Conservation (phyloP, 345 rosid genomes). For the Reutealis trisperma region DNA sequence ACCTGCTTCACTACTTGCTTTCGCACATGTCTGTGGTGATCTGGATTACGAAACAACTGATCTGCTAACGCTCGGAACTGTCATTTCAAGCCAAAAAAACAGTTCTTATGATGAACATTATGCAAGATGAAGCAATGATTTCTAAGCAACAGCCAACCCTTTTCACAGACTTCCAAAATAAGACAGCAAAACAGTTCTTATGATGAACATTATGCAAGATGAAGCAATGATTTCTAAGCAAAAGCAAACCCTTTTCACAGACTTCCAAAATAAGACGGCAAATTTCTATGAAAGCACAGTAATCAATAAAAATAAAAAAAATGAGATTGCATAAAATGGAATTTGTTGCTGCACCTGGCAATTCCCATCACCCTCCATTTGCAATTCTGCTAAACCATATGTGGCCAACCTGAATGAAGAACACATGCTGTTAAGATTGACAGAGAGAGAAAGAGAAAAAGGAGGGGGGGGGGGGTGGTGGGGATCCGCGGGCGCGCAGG, state of each 20-base stretch:
- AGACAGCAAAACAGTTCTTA: not conserved
- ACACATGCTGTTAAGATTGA: slow-evolving; percentile 15
- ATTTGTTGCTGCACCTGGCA: slow-evolving; percentile 63
- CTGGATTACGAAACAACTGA: slow-evolving; percentile 80
- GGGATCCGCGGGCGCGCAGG: too few relatives aligned
- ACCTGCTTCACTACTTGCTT: slow-evolving; percentile 89
- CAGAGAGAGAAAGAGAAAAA: not conserved
- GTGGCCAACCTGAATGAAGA: slow-evolving; percentile 60
- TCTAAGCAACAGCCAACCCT: not conserved
- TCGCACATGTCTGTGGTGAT: slow-evolving; percentile 79
- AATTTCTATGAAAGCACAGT: not conserved
- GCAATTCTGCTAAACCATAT: slow-evolving; percentile 83
- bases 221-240: slow-evolving; percentile 1
- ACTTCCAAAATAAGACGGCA: not conserved
- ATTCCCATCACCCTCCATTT: slow-evolving; percentile 94
- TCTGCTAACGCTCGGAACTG: slow-evolving; percentile 98
- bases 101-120: not conserved
- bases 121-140: not conserved
- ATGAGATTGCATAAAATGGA: not conserved
- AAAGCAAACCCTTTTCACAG: not conserved
- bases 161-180: not conserved
- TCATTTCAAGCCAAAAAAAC: not conserved
- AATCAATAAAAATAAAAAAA: not conserved
- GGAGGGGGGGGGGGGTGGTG: too few relatives aligned
- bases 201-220: not conserved